phyloP scores from a whole-genome alignment of 139 green algal species.

The Tetradesmus obliquus region DNA sequence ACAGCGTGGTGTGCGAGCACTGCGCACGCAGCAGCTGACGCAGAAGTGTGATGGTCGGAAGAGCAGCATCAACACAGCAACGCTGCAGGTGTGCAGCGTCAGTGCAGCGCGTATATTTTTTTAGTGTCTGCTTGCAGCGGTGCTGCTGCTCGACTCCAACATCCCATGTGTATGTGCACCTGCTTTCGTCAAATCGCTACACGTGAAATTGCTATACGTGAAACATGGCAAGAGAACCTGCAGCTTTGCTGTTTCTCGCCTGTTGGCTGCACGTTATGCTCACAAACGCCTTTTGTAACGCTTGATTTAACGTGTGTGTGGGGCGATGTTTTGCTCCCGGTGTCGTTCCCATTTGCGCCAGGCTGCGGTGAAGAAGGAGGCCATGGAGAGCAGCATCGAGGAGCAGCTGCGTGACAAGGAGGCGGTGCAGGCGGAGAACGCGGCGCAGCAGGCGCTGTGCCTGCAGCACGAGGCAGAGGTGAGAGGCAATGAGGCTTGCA shows the following conservation, averaged over 20 bases:
- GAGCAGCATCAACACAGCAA: not conserved
- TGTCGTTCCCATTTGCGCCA: constrained; percentile 35
- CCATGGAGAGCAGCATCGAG: constrained; percentile 77
- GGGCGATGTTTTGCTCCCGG: not conserved
- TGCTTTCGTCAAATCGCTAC: no score
- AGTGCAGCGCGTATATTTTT: no score
- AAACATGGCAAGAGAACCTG: no score
- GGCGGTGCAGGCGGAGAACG: constrained; percentile 82
- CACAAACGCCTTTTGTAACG: no score
- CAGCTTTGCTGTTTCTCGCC: no score
- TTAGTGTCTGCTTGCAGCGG: no score
- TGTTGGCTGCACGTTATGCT: no score
- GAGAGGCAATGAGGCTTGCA: not conserved
- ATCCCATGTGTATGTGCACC: no score
- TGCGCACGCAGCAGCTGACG: not conserved
- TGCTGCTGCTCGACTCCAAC: no score
- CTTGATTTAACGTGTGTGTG: no score
- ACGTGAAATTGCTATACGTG: no score
- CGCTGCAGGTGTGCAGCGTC: no score
- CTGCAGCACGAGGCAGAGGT: constrained; percentile 82
- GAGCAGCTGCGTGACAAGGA: constrained; percentile 82
- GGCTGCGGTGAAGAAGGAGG: constrained; percentile 77
- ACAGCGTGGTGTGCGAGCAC: not conserved
- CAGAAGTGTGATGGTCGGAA: not conserved
- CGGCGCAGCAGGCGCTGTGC: constrained; percentile 68